Base-by-base conservation (phyloP, 2,329 filamentous ascomycete species). In the Metarhizium anisopliae region DNA sequence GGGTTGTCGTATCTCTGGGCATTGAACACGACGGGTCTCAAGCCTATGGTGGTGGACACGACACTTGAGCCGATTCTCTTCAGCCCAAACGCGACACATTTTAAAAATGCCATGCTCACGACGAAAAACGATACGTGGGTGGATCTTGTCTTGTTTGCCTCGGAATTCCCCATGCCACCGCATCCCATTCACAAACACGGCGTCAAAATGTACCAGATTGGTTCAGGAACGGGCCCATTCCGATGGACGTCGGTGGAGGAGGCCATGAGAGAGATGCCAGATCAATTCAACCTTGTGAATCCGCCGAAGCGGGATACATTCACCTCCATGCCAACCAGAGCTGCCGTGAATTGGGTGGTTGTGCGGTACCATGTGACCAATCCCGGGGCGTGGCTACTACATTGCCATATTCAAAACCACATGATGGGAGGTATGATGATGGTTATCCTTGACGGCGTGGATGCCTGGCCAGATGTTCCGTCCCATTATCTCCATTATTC, bases 161-260 rank as follows among this genome's bases (percentile, higher is more conserved):
- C 42, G 1, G 16, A 25, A 3, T 18, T 11, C 8, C 69, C 77
- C 6, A 78, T 82, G 61, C 80, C 71, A 0, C 63, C 68, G 10
- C 83, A 86, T 57, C 79, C 81, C 0, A 79, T 86, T 52, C 83
- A 86, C 73, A 85, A 85, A 70, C 83, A 86, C 67, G 77, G 78
- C 50, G 81, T 78, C 61, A 83, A 82, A 64, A 81, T 79, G 69
- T 85, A 75, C 61, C 68, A 77, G 20, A 74, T 86, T 38, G 83
- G 83, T 1, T 56, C 68, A 0, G 83, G 81, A 2, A 61, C 60
- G 0, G 80, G 80, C 0, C 55, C 59, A 1, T 86, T 80, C 63
- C 74, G 70, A 13, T 86, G 78, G 73, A 65, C 64, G 2, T 75
- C 73, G 1, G 77, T 85, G 0, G 77, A 73, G 0, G 78, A 83